These are phyloP conservation scores for Senna siamea DNA, from an alignment of 306 rosid genomes.

Conservation along the genomic window DNA sequence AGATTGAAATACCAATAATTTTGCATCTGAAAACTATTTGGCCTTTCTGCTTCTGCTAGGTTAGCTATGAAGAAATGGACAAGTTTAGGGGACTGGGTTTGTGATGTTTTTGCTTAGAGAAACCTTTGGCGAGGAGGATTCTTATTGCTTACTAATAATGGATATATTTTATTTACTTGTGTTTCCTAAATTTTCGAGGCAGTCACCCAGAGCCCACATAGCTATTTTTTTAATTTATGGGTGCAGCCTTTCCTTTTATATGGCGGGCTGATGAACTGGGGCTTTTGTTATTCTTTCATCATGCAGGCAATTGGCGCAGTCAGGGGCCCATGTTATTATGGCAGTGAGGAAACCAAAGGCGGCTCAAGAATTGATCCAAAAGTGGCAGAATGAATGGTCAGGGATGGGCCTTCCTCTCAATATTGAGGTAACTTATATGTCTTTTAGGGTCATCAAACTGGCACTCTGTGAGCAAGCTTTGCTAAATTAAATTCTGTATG, in stretches of 20 bases:
- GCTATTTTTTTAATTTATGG: slow-evolving; percentile 19
- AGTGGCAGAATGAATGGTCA: slow-evolving; percentile 87
- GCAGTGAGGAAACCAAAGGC: slow-evolving; percentile 92
- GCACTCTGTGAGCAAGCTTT: slow-evolving; percentile 16
- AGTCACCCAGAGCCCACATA: slow-evolving; percentile 20
- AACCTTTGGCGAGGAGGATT: slow-evolving; percentile 5
- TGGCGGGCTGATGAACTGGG: slow-evolving; percentile 4
- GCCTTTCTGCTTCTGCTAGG: not conserved
- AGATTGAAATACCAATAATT: no score
- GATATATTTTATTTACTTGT: slow-evolving; percentile 6
- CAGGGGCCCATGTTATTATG: slow-evolving; percentile 98
- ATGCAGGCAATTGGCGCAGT: slow-evolving; percentile 90
- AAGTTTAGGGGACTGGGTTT: slow-evolving; percentile 12
- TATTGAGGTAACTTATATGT: slow-evolving; percentile 68
- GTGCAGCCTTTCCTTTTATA: not conserved
- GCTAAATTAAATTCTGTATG: not conserved
- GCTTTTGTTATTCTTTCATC: slow-evolving; percentile 23
- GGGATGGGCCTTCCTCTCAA: slow-evolving; percentile 87
- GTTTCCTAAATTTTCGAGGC: slow-evolving; percentile 14
- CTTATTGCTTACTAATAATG: not conserved
- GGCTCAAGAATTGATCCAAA: slow-evolving; percentile 80
- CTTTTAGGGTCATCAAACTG: slow-evolving; percentile 8
- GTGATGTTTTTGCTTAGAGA: not conserved
- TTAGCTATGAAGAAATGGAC: not conserved
- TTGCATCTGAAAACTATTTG: no score